These are phyloP conservation scores for Gossypium davidsonii DNA, from an alignment of 441 rosid genomes.

Conservation along the genomic window DNA sequence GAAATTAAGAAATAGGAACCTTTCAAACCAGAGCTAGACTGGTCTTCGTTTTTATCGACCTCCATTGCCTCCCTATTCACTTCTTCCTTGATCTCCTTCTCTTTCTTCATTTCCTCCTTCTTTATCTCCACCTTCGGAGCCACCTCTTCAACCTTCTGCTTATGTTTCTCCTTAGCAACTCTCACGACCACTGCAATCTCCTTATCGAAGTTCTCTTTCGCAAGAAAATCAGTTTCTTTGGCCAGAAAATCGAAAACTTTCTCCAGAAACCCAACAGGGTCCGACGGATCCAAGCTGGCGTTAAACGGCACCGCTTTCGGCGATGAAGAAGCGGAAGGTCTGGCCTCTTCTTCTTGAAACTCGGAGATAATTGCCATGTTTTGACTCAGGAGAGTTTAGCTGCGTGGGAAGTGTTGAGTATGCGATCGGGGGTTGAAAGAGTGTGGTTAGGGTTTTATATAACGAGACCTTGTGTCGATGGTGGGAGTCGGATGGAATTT, in stretches of 20 bases:
- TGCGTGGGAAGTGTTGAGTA: not conserved
- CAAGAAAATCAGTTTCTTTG: conserved; percentile 54
- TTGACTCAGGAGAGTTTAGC: not conserved
- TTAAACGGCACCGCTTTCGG: conserved; percentile 30
- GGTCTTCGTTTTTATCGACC: conserved; percentile 28
- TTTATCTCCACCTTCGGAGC: conserved; percentile 21
- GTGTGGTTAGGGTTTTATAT: not conserved
- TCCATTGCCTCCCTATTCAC: conserved; percentile 13
- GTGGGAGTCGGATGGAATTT: not conserved
- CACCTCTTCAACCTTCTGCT: conserved; percentile 31
- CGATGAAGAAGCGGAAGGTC: conserved; percentile 33
- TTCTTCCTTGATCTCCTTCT: conserved; percentile 17
- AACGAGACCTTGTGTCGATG: not conserved
- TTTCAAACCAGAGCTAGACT: conserved; percentile 23
- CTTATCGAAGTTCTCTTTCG: conserved; percentile 43
- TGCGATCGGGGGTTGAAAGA: not conserved
- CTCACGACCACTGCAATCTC: conserved; percentile 48
- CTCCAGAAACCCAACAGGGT: conserved; percentile 58
- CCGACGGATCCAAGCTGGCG: conserved; percentile 50
- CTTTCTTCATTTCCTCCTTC: conserved; percentile 21
- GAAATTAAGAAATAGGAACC: conserved; percentile 20
- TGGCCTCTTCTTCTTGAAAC: conserved; percentile 44
- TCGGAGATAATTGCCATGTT: conserved; percentile 83
- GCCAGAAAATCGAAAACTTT: conserved; percentile 57
- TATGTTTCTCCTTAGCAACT: conserved; percentile 49